Evolutionary conservation across 1,284 basidiomycete species (phyloP), one percentile per base, ranked within the genome.

Genomic region (Phenoliferia sp.): DNA sequence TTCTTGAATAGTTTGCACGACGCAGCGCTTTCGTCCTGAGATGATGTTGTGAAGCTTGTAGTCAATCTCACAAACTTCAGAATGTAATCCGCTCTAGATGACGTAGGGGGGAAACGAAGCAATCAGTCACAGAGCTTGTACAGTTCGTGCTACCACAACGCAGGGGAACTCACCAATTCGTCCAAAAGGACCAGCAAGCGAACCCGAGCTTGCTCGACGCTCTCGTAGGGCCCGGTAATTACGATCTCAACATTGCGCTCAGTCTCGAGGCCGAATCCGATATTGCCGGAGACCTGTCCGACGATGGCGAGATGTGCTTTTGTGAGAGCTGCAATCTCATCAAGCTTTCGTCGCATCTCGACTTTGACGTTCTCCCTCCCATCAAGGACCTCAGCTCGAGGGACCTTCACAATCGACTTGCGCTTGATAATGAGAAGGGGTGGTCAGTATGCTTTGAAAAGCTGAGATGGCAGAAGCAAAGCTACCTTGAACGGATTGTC

Each of bases 41-140:
- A 97, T 86, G 78, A 97, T 93, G 61, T 90, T 86, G 79, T 97
- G 94, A 2, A 97, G 81, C 79, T 97, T 96, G 80, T 92, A 90
- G 78, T 98, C 95, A 73, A 99, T 92, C 80, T 98, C 95, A 79
- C 90, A 90, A 29, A 85, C 81, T 78, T 98, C 95, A 12, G 90
- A 86, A 77, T 95, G 92, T 26, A 98, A 83, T 26, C 93, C 92
- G 77, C 85, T 89, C 91, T 94, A 76, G 39, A 68, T 50, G 17
- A 56, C 55, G 56, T 29, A 50, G 32, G n/a, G n/a, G n/a, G n/a
- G n/a, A n/a, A n/a, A n/a, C n/a, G n/a, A n/a, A n/a, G n/a, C n/a
- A n/a, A n/a, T n/a, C 52, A 55, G 22, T 7, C 48, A 22, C 12
- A 56, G 33, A 60, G 22, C 63, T 10, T 62, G 50, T 65, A 52